These are phyloP conservation scores for Aspergillus kassunensis DNA, from an alignment of 495 filamentous ascomycete genomes.

Conservation along the genomic window DNA sequence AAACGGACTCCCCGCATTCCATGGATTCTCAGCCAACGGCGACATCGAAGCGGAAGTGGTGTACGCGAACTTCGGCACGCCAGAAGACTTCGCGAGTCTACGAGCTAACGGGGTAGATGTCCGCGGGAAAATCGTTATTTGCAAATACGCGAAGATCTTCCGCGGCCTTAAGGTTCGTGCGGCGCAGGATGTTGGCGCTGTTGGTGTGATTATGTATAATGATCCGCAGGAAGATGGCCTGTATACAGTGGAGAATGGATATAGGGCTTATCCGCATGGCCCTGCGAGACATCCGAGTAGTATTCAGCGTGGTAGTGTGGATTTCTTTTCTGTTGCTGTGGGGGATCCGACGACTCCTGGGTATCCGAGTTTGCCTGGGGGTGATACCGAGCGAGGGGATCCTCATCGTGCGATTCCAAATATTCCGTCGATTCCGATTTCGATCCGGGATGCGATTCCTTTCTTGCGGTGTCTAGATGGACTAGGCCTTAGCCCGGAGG, in stretches of 20 bases:
- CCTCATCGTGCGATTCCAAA: no score
- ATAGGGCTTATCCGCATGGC: not conserved
- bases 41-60: not conserved
- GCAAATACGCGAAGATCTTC: not conserved
- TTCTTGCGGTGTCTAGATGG: slow-evolving; percentile 63
- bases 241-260: not conserved
- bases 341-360: no score
- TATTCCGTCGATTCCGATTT: slow-evolving; percentile 67
- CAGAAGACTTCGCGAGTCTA: not conserved
- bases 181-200: not conserved
- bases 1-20: not conserved
- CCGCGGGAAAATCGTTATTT: not conserved
- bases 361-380: no score
- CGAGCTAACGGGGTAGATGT: not conserved
- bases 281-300: not conserved
- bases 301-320: slow-evolving; percentile 1
- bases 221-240: slow-evolving; percentile 1
- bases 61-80: slow-evolving; percentile 2
- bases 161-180: not conserved
- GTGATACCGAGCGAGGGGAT: no score
- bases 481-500: slow-evolving; percentile 59
- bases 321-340: not conserved
- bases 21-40: not conserved
- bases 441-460: slow-evolving; percentile 69
- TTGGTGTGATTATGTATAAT: not conserved